These are phyloP conservation scores for Limtongia smithiae DNA, from an alignment of 805 yeast species.

Conservation along the genomic window DNA sequence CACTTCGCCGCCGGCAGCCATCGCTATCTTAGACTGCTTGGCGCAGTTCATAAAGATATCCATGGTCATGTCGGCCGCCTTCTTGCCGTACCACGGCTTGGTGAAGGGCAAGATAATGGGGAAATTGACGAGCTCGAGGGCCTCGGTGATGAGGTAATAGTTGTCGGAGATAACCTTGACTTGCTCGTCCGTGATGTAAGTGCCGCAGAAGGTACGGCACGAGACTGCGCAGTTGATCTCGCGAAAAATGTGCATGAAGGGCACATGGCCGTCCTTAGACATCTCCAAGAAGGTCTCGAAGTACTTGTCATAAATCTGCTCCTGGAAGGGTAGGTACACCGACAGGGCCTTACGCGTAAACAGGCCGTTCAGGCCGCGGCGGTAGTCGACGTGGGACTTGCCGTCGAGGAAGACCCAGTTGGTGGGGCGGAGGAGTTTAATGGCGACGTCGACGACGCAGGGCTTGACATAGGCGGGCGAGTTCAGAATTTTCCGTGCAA, in stretches of 20 bases:
- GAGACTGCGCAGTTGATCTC: conserved; percentile 95
- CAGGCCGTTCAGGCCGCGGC: conserved; percentile 83
- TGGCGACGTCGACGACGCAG: conserved; percentile 96
- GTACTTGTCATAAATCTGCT: conserved; percentile 78
- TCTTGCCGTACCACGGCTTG: conserved; percentile 96
- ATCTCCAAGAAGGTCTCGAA: conserved; percentile 58
- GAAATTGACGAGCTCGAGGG: conserved; percentile 94
- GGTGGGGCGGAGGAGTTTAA: conserved; percentile 86
- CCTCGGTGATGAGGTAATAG: conserved; percentile 89
- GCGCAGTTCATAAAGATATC: conserved; percentile 86
- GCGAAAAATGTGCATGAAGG: conserved; percentile 90
- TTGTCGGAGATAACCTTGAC: conserved; percentile 85
- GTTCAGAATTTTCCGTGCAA: conserved; percentile 80
- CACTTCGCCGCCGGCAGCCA: conserved; percentile 72
- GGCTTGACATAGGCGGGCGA: conserved; percentile 90
- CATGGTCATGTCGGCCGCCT: conserved; percentile 92
- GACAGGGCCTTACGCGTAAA: conserved; percentile 82
- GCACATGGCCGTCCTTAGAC: conserved; percentile 57
- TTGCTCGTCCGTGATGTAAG: conserved; percentile 88
- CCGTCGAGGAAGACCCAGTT: conserved; percentile 99
- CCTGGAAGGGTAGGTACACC: conserved; percentile 79
- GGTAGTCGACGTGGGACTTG: conserved; percentile 88
- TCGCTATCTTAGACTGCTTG: conserved; percentile 74
- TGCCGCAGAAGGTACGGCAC: conserved; percentile 91
- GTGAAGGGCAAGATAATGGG: conserved; percentile 95